Percentiles rank a stretch among this genome's conserved stretches.
These are phyloP conservation scores for Magnaporthiopsis incrustans DNA, from an alignment of 2,329 filamentous ascomycete species.

Conservation along the genomic window DNA sequence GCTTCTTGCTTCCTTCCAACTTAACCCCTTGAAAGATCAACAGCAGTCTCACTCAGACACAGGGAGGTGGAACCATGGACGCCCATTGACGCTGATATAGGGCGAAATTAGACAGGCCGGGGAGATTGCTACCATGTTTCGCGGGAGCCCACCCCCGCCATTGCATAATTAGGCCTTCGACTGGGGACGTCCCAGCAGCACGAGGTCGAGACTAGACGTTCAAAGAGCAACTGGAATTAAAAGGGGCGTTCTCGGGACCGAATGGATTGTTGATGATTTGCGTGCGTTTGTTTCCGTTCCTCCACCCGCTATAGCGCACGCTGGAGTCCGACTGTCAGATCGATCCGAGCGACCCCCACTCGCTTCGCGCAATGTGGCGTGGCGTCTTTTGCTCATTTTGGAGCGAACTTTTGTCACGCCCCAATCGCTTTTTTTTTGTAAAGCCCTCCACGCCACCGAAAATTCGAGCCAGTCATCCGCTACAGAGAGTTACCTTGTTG, in stretches of 20 bases:
- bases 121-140: not conserved
- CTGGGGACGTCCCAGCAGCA: not conserved
- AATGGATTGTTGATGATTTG: not conserved
- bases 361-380: too few species aligned
- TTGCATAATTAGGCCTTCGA: not conserved
- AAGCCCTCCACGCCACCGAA: too few species aligned
- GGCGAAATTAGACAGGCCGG: not conserved
- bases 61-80: not conserved
- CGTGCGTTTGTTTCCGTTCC: too few species aligned
- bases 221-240: not conserved
- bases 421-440: too few species aligned
- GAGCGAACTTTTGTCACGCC: too few species aligned
- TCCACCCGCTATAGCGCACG: not conserved
- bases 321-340: too few species aligned
- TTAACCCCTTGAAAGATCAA: not conserved
- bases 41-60: too few species aligned
- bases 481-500: too few species aligned
- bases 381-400: too few species aligned
- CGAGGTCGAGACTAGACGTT: not conserved
- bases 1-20: not conserved
- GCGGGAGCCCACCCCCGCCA: not conserved
- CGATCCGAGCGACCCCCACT: too few species aligned
- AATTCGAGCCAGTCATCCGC: too few species aligned
- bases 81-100: not conserved
- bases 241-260: not conserved